Conservation (phyloP, 768 basidiomycete species). For the Lactarius hengduanensis region DNA sequence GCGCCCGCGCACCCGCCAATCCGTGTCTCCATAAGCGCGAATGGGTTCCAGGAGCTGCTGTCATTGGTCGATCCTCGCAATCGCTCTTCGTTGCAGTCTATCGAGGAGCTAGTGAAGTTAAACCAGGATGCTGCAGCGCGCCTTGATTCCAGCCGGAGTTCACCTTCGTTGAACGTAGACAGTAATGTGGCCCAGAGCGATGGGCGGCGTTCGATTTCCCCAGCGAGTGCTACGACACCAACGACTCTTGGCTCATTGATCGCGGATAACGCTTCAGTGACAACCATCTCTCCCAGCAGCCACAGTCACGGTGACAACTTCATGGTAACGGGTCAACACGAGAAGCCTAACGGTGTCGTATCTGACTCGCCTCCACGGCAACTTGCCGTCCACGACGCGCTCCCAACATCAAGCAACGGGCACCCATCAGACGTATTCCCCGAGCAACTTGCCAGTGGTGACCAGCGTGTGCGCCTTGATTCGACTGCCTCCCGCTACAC, state of each 20-base stretch:
- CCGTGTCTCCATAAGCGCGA: constrained; percentile 81
- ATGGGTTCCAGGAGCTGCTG: constrained; percentile 78
- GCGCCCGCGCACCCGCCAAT: constrained; percentile 88
- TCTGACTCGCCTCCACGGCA: neutral
- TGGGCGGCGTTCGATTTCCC: constrained; percentile 28
- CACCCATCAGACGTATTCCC: constrained; percentile 37
- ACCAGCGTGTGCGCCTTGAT: constrained; percentile 32
- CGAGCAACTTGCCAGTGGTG: constrained; percentile 25
- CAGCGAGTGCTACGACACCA: constrained; percentile 32
- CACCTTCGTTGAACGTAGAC: constrained; percentile 20
- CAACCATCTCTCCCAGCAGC: constrained; percentile 24
- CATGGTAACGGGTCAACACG: neutral
- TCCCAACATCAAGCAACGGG: constrained; percentile 23
- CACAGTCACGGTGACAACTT: constrained; percentile 19
- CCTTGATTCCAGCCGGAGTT: constrained; percentile 19
- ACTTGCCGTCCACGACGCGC: neutral
- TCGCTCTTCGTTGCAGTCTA: constrained; percentile 38
- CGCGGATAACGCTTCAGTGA: constrained; percentile 31
- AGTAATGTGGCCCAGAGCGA: constrained; percentile 5
- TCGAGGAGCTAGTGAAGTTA: constrained; percentile 49
- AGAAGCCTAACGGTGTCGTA: neutral
- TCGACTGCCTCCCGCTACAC: constrained; percentile 32
- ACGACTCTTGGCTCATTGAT: constrained; percentile 16
- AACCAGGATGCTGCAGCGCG: constrained; percentile 17
- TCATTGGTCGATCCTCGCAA: constrained; percentile 48